Base-by-base conservation (phyloP, 306 rosid genomes). In the cucumber (Cucumis sativus) region DNA sequence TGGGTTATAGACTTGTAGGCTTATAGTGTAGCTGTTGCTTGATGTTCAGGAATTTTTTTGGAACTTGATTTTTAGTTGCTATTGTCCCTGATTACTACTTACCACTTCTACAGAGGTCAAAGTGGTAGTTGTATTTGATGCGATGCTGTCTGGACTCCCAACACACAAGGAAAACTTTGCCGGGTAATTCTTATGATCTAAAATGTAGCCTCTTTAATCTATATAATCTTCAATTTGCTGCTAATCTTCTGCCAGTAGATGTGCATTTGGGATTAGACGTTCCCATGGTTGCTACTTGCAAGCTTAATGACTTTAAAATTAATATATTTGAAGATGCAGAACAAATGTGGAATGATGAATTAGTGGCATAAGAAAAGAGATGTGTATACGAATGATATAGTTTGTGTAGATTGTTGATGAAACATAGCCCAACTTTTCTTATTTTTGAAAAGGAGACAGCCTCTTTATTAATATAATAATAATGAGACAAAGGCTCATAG, bases 121-220 rank as follows among this genome's bases (percentile, higher is more conserved):
- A 82, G 92, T 95, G 70, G 97, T 92, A 69, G 90, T 81, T 79
- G 98, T 92, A 49, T 92, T 94, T 84, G 98, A 92, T 87, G 97
- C 98, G 58, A 82, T 90, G 92, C 88, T 88, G 91, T 94, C 98
- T 75, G 97, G 97, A 81, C 88, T 90, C 82, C 95, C 98, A 11
- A 81, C 89, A 16, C 96, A 91, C 84, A 90, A 90, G 84, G 91
- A 91, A 85, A 75, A 59, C 74, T 89, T 88, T 69, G 87, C 80
- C 1, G 95, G 98, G 98, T 93, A 93, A 68, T 68, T 85, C 69
- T 81, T 33, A 74, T 20, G 79, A 56, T 83, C 81, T 77, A 28
- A 16, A 58, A 56, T 49, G 35, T 73, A 63, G 47, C 75, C 77
- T 63, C 76, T 0, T 23, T 45, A 61, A 11, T 28, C 54, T 21